These are phyloP conservation scores for Linnemannia elongata DNA, from an alignment of 192 early-diverging fungal genomes.

Conservation along the genomic window DNA sequence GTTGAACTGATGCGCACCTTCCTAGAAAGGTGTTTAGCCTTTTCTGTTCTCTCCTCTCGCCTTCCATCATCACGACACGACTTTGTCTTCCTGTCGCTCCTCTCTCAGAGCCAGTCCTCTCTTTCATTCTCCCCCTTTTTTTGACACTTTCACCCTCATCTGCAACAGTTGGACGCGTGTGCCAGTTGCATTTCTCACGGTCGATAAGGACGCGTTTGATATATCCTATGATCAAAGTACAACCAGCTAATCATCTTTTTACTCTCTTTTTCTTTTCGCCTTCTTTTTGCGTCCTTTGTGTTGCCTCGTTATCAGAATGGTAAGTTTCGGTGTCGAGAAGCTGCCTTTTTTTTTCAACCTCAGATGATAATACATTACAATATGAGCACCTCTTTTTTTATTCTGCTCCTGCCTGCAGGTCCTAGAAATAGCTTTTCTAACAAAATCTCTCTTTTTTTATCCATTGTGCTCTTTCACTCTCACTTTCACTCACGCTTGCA, in stretches of 20 bases:
- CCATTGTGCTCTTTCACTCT: not conserved
- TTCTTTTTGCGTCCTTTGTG: not conserved
- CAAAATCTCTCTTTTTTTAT: not conserved
- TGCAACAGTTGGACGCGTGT: slow-evolving; percentile 12
- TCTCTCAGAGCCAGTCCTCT: not conserved
- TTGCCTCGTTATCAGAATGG: not conserved
- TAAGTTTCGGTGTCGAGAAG: slow-evolving; percentile 5
- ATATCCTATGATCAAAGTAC: not conserved
- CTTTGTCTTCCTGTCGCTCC: not conserved
- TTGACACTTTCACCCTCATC: not conserved
- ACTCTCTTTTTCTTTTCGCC: not conserved
- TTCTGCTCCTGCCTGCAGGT: not conserved
- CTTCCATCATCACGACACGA: not conserved
- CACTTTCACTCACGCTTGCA: not conserved
- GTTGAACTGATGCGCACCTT: not conserved
- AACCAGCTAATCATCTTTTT: not conserved
- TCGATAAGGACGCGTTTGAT: not conserved
- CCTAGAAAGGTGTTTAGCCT: not conserved
- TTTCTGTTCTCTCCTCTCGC: not conserved
- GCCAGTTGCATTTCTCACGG: slow-evolving; percentile 1
- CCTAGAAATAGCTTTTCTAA: slow-evolving; percentile 12
- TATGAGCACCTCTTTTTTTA: not conserved
- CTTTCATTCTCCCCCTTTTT: not conserved
- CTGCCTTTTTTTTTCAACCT: not conserved
- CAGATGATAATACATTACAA: slow-evolving; percentile 5